These are phyloP conservation scores for Sparassis latifolia DNA, from an alignment of 1,284 basidiomycete genomes.

Conservation along the genomic window DNA sequence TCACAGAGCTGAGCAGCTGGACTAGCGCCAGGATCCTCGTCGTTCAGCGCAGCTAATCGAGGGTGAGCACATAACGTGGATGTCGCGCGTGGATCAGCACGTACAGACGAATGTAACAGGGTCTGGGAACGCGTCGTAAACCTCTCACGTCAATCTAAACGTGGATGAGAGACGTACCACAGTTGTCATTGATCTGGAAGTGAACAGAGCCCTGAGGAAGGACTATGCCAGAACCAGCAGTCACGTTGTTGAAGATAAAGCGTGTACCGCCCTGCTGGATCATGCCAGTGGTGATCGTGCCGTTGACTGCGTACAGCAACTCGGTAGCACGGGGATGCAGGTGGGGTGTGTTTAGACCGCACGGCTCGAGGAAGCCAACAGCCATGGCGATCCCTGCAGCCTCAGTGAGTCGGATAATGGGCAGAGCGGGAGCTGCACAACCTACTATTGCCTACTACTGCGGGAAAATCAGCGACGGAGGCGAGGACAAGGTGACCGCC, in stretches of 20 bases:
- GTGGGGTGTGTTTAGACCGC: constrained; percentile 34
- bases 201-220: constrained; percentile 32
- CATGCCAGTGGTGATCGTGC: constrained; percentile 26
- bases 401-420: neutral
- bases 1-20: constrained; percentile 27
- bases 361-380: constrained; percentile 24
- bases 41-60: constrained; percentile 25
- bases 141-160: neutral
- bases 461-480: constrained; percentile 23
- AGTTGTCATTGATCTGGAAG: constrained; percentile 29
- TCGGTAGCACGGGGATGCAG: constrained; percentile 32
- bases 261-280: constrained; percentile 30
- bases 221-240: constrained; percentile 27
- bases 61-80: neutral
- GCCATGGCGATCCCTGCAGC: constrained; percentile 20
- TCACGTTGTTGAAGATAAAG: constrained; percentile 27
- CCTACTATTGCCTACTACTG: constrained; percentile 19
- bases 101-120: constrained; percentile 11
- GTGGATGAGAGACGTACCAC: constrained; percentile 14
- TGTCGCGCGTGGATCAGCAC: neutral
- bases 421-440: neutral
- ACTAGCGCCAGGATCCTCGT: constrained; percentile 28
- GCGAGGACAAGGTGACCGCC: constrained; percentile 21
- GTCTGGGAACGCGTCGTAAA: neutral
- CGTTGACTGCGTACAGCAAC: constrained; percentile 29